A percentile compares a stretch with the other conserved stretches of the same genome.
Evolutionary conservation across 768 basidiomycete genomes (phyloP).

Genomic region (Hygrophorus pudorinus): DNA sequence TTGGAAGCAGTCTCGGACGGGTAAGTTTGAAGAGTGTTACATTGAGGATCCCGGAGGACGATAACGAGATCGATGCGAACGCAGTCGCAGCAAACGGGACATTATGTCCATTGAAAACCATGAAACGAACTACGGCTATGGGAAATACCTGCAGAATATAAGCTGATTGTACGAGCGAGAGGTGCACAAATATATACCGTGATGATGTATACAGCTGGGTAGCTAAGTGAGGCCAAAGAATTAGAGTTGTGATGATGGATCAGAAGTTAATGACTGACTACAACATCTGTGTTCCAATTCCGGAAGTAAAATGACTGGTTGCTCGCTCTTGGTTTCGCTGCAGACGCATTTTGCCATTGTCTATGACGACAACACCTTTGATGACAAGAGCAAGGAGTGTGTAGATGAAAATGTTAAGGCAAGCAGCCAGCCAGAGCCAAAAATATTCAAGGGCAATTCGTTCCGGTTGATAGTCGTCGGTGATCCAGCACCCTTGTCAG

Average conservation of each 20-base stretch:
- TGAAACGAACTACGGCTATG: constrained; percentile 27
- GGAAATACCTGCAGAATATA: constrained; percentile 32
- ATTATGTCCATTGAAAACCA: constrained; percentile 15
- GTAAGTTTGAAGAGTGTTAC: constrained; percentile 3
- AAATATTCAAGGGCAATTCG: constrained; percentile 31
- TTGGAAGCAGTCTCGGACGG: constrained; percentile 2
- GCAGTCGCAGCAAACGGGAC: constrained; percentile 29
- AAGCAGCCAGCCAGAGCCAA: constrained; percentile 33
- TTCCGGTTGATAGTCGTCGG: constrained; percentile 17
- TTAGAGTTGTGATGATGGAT: background rate
- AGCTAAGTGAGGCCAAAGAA: constrained; percentile 12
- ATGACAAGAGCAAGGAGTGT: constrained; percentile 24
- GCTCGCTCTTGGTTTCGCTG: background rate
- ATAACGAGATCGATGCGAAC: constrained; percentile 4
- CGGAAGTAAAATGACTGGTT: background rate
- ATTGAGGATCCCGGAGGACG: constrained; percentile 6
- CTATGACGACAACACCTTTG: constrained; percentile 3
- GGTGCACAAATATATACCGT: constrained; percentile 2
- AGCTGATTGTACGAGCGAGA: constrained; percentile 10
- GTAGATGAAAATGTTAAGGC: constrained; percentile 28
- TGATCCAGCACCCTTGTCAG: constrained; percentile 37
- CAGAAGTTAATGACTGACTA: constrained; percentile 21
- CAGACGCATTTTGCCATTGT: background rate
- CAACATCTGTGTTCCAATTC: constrained; percentile 27
- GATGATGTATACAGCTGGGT: constrained; percentile 19